Conservation (phyloP, 1,139 yeast genomes). For the Saccharomycopsis phalli region DNA sequence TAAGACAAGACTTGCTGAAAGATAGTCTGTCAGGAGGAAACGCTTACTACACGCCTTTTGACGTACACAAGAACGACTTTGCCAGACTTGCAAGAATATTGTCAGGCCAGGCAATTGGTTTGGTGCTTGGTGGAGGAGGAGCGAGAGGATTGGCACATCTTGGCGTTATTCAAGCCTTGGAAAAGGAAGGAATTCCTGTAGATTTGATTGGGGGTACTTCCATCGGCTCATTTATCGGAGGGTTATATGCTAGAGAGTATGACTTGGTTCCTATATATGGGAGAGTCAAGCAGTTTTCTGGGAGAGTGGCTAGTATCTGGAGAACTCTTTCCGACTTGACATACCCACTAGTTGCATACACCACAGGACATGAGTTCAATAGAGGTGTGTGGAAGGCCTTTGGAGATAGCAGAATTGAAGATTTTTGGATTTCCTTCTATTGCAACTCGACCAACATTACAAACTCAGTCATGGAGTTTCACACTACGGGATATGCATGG, state of each 20-base stretch:
- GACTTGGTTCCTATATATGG: slow-evolving; percentile 89
- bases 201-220: slow-evolving; percentile 96
- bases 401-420: slow-evolving; percentile 89
- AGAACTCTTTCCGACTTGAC: slow-evolving; percentile 76
- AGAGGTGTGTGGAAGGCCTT: slow-evolving; percentile 94
- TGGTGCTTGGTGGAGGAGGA: slow-evolving; percentile 96
- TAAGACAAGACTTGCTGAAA: slow-evolving; percentile 24
- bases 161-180: slow-evolving; percentile 89
- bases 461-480: slow-evolving; percentile 91
- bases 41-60: slow-evolving; percentile 37
- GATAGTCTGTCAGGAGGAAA: slow-evolving; percentile 3
- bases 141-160: slow-evolving; percentile 91
- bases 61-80: slow-evolving; percentile 77
- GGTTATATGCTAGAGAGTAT: slow-evolving; percentile 85
- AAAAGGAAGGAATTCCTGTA: slow-evolving; percentile 86
- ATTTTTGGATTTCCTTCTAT: slow-evolving; percentile 85
- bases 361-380: slow-evolving; percentile 95
- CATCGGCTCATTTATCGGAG: slow-evolving; percentile 93
- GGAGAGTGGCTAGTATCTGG: slow-evolving; percentile 80
- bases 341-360: slow-evolving; percentile 87
- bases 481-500: slow-evolving; percentile 91
- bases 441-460: slow-evolving; percentile 96
- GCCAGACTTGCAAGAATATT: slow-evolving; percentile 79
- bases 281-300: slow-evolving; percentile 77
- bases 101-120: slow-evolving; percentile 89